Evolutionary conservation across 345 rosid genomes (phyloP).

Genomic region (Balakata baccata): DNA sequence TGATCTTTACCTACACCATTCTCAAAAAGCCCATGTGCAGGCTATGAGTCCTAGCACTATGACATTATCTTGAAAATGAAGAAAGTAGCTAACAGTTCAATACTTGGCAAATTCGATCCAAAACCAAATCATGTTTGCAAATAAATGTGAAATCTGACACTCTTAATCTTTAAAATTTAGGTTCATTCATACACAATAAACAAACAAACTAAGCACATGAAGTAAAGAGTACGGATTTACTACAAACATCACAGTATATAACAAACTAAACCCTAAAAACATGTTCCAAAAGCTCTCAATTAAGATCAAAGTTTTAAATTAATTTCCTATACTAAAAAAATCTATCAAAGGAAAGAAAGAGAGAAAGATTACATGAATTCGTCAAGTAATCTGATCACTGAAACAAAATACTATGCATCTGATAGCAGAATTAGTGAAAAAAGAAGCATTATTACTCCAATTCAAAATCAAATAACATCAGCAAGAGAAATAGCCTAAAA

Average conservation of each 20-base stretch:
- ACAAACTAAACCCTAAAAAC: neutral
- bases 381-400: neutral
- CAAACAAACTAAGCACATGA: neutral
- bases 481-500: neutral
- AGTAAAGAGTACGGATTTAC: neutral
- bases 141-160: neutral
- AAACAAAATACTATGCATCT: neutral
- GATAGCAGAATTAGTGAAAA: neutral
- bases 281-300: neutral
- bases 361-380: neutral
- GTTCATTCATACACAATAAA: neutral
- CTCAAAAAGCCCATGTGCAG: neutral
- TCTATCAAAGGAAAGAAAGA: neutral
- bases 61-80: neutral
- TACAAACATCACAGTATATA: neutral
- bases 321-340: neutral
- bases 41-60: neutral
- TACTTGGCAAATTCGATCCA: neutral
- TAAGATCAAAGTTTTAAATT: neutral
- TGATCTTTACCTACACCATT: too few species aligned
- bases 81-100: neutral
- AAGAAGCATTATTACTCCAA: neutral
- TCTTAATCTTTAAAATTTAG: neutral
- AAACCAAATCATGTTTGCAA: neutral
- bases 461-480: neutral